Percentiles rank a stretch among this genome's conserved stretches.
Conservation (phyloP, 192 early-diverging fungal species). For the Coemansia interrupta region DNA sequence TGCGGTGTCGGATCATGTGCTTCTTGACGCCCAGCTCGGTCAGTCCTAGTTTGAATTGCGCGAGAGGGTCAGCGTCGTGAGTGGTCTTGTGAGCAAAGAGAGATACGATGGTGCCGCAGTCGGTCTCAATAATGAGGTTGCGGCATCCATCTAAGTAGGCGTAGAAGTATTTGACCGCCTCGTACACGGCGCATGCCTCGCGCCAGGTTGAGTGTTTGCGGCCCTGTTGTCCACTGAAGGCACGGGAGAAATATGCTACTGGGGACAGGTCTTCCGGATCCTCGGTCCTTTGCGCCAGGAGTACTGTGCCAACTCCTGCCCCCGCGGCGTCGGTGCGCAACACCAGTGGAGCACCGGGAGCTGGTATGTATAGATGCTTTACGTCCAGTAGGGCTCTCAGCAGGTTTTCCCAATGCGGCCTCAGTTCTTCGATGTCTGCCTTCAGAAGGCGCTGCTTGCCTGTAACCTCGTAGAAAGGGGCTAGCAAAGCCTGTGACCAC, state of each 20-base stretch:
- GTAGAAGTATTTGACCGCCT: constrained; percentile 26
- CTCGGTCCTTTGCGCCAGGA: constrained; percentile 13
- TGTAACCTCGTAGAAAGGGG: constrained; percentile 21
- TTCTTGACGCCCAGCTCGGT: constrained; percentile 9
- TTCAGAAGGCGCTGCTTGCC: constrained; percentile 1
- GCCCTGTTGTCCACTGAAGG: constrained; percentile 17
- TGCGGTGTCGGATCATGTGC: constrained; percentile 8
- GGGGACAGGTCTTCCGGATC: constrained; percentile 10
- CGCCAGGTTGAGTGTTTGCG: constrained; percentile 14
- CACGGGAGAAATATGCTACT: constrained; percentile 21
- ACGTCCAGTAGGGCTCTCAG: constrained; percentile 9
- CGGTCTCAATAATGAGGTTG: constrained; percentile 24
- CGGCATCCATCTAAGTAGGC: constrained; percentile 21
- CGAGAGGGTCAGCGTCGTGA: constrained; percentile 8
- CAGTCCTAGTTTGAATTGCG: neutral
- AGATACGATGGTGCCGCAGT: constrained; percentile 12
- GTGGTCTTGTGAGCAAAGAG: constrained; percentile 4
- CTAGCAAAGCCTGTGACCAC: constrained; percentile 14
- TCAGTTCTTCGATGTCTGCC: neutral
- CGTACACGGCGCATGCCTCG: constrained; percentile 15
- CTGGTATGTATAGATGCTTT: constrained; percentile 13
- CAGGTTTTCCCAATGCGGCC: constrained; percentile 9
- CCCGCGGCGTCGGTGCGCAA: constrained; percentile 20
- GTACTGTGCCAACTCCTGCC: constrained; percentile 20
- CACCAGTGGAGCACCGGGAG: constrained; percentile 13